These are phyloP conservation scores for Cladophialophora yegresii DNA, from an alignment of 2,329 filamentous ascomycete genomes.

Conservation along the genomic window DNA sequence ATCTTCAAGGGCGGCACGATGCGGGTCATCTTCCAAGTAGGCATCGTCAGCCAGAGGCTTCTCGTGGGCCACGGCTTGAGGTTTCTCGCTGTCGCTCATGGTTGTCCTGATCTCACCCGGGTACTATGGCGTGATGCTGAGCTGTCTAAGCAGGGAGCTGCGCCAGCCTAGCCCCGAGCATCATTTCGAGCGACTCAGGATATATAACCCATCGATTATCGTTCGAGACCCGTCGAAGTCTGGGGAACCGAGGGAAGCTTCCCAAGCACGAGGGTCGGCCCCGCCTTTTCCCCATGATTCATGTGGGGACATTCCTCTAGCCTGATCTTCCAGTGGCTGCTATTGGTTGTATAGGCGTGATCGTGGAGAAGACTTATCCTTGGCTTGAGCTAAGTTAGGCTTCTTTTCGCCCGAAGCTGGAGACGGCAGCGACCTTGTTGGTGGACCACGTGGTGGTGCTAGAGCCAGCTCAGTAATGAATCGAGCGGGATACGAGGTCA, in stretches of 20 bases:
- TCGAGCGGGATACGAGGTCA: background rate
- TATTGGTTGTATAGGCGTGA: background rate
- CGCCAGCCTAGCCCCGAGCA: background rate
- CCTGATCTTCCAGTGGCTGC: background rate
- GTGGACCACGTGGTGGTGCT: background rate
- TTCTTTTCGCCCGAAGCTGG: background rate
- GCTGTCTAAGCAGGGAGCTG: background rate
- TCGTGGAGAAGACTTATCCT: background rate
- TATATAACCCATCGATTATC: background rate
- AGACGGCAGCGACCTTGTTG: background rate
- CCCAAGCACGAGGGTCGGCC: background rate
- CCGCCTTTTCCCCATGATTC: constrained; percentile 1
- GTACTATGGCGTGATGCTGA: background rate
- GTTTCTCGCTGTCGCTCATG: background rate
- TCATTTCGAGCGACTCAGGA: background rate
- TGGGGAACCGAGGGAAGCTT: background rate
- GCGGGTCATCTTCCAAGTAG: constrained; percentile 11
- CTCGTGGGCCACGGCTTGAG: background rate
- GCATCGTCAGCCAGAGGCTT: background rate
- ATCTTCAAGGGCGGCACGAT: constrained; percentile 9
- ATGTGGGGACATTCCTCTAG: background rate
- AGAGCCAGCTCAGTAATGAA: background rate
- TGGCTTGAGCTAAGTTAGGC: background rate
- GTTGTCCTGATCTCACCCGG: background rate
- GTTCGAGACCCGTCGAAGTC: background rate